Base-by-base conservation (phyloP, 2,329 filamentous ascomycete genomes). In the Colletotrichum godetiae region DNA sequence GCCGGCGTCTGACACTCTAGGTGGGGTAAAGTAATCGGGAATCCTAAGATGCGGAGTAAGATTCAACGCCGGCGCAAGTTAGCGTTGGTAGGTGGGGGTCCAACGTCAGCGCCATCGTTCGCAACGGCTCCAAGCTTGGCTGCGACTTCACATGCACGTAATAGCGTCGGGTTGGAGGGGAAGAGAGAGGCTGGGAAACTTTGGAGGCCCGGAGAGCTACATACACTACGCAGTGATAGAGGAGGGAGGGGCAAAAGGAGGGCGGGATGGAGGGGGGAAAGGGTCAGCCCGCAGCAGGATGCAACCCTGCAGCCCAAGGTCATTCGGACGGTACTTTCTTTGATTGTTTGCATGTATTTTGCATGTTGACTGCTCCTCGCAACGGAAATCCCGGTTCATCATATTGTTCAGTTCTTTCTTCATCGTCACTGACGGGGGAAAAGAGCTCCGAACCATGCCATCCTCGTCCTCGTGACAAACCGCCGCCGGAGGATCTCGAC, bases 121-220 rank as follows among this genome's bases (percentile, higher is more conserved):
- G 22, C 13, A 59, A 37, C 67, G 37, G 53, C 13, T 49, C 35
- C 11, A 55, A 37, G 24, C 42, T 55, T 53, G 42, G 29, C 63
- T 58, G 11, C 68, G 11, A 53, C 62, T 67, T 58, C 68, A 70
- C 62, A 60, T 55, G 68, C 42, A 58, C 46, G 55, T 42, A 68
- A 68, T 56, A 49, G 19, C 49, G 49, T 63, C 37, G 37, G 37
- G 37, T 13, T 7, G 15, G 13, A 8, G 19, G 42, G 15, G 13
- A 8, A n/a, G 42, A 46, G 19, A 46, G 58, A 61, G 58, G 58
- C 58, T 61, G 24, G 58, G 37, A 35, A 11, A 3, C 37, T 22
- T 59, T 61, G 37, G 10, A 42, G 37, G 11, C 6, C n/a, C 19
- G 19, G 42, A 46, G 42, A 42, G 37, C 37, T 42, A 42, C 13